Base-by-base conservation (phyloP, 192 early-diverging fungal genomes). In the Gamsiella multidivaricata region DNA sequence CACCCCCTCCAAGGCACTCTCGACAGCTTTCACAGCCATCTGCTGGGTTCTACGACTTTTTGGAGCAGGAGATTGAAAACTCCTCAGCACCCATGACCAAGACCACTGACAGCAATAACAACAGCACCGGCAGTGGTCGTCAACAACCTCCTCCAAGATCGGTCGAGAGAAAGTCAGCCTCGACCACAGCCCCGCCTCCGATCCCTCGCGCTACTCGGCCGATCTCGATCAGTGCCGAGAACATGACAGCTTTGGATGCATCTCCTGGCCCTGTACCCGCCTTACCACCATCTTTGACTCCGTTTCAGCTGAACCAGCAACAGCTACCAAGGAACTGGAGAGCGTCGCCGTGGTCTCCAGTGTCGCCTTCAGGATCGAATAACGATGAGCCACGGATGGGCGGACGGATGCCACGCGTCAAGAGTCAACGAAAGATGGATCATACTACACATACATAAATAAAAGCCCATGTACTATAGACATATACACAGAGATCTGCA, bases 231-330 rank as follows among this genome's bases (percentile, higher is more conserved):
- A 59, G 65, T 51, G 46, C 67, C 49, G 18, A 61, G 52, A 42
- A 69, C 59, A 46, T 46, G 45, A 46, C n/a, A 5, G 45, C 45
- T n/a, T n/a, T n/a, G n/a, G n/a, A n/a, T n/a, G n/a, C n/a, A n/a
- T n/a, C n/a, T n/a, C n/a, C n/a, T n/a, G n/a, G n/a, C n/a, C 29
- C 61, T 37, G 45, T 56, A 36, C 29, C 81, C 17, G 58, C 72
- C 23, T 46, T 46, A 14, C 68, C 80, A 37, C 83, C 51, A 54
- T 45, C 70, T 5, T 41, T 28, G 25, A 26, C 23, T 3, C 31
- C 59, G 39, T 41, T 41, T n/a, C n/a, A n/a, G n/a, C n/a, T n/a
- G n/a, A n/a, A n/a, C n/a, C n/a, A n/a, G n/a, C n/a, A n/a, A n/a
- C n/a, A n/a, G n/a, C n/a, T n/a, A n/a, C n/a, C n/a, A n/a, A n/a